Evolutionary conservation across 441 rosid species (phyloP), one percentile per base, ranked within the genome.

Genomic region (Euphorbia schlechtendalii): DNA sequence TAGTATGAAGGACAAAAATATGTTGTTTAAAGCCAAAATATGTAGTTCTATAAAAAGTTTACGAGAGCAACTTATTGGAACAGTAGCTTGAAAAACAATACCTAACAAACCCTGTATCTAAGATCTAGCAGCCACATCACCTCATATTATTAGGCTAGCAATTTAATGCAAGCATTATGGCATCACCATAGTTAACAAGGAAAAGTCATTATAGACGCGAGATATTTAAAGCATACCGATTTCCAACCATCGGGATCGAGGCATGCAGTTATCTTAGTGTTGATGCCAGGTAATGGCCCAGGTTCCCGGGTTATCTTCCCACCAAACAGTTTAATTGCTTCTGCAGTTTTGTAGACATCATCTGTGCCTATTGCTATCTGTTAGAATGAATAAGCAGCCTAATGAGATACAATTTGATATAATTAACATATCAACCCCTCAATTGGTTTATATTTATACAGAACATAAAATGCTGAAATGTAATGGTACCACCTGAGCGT

Each of bases 241-340:
- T 90, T 90, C 99, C 97, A 93, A 60, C 97, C 96, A 62, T 93
- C 97, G 2, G 97, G 96, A 77, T 93, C 99, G 73, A 93, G 75
- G 84, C 95, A 93, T 13, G 93, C 93, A 6, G 96, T 93, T 64
- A 93, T 89, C 84, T 89, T 93, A 22, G 96, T 90, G 80, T 76
- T 88, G 67, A 90, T 86, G 57, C 96, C 96, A 56, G 99, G 96
- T 64, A 90, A 80, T 0, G 97, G 99, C 62, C 97, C 97, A 58
- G 99, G 96, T 55, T 93, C 90, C 49, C 82, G 83, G 8, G 82
- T 83, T 69, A 90, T 64, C 70, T 82, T 87, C 45, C 96, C 99
- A 15, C 95, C 96, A 78, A 49, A 82, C 27, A 82, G 73, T 77
- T 89, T 86, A 15, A 90, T 67, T 63, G 88, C 96, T 76, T 90